Percentiles rank a stretch among this genome's conserved stretches.
phyloP scores from a whole-genome alignment of 306 rosid species.

The Cicer arietinum region DNA sequence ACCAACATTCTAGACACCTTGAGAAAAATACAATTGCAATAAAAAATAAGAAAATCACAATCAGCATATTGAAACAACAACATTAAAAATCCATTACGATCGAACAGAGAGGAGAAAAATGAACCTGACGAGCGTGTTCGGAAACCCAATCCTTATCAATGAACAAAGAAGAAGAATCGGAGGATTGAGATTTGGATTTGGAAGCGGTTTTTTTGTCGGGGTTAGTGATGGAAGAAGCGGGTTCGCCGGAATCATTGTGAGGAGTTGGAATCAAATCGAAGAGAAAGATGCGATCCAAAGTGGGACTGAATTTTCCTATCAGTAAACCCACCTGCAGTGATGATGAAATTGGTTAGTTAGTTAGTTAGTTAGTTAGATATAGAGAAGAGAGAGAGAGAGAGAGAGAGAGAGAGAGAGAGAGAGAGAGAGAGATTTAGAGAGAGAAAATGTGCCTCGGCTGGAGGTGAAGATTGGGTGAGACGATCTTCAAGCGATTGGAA shows the following conservation, averaged over 20 bases:
- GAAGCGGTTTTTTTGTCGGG: constrained; percentile 57
- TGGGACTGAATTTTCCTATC: constrained; percentile 75
- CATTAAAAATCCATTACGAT: not conserved
- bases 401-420: not conserved
- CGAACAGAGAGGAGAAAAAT: not conserved
- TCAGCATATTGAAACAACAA: not conserved
- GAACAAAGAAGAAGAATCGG: constrained; percentile 64
- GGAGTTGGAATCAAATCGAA: constrained; percentile 86
- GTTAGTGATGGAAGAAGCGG: constrained; percentile 62
- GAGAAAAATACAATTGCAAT: not conserved
- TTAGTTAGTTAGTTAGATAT: not conserved
- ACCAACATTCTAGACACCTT: constrained; percentile 79
- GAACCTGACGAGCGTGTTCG: constrained; percentile 86
- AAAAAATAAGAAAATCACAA: not conserved
- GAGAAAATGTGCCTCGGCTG: constrained; percentile 57
- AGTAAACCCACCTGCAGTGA: constrained; percentile 74
- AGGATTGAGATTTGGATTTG: constrained; percentile 57
- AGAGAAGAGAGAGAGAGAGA: constrained; percentile 14
- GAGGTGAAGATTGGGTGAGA: constrained; percentile 61
- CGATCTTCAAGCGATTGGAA: constrained; percentile 75
- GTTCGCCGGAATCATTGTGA: constrained; percentile 68
- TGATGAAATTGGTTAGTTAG: constrained; percentile 1
- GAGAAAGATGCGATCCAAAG: constrained; percentile 76
- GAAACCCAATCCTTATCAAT: constrained; percentile 87
- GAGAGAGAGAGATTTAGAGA: not conserved